A percentile compares a stretch with the other conserved stretches of the same genome.
Evolutionary conservation across 345 rosid genomes (phyloP).

Genomic region (Eucalyptus regnans): DNA sequence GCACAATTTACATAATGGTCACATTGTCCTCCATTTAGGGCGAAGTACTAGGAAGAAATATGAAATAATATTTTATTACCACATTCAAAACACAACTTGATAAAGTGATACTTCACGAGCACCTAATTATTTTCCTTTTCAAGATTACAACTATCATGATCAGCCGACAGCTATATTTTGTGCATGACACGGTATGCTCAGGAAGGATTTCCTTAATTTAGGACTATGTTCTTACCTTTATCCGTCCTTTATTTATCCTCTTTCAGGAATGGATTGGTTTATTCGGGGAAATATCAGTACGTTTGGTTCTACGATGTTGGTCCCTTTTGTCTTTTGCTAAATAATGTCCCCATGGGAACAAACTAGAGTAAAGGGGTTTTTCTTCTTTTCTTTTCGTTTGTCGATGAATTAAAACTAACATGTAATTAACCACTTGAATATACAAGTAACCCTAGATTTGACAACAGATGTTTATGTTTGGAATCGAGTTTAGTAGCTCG

Average conservation of each 20-base stretch:
- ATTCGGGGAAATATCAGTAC: neutral
- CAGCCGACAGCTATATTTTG: neutral
- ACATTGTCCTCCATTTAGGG: neutral
- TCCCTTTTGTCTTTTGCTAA: neutral
- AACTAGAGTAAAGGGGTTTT: neutral
- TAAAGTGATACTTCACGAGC: neutral
- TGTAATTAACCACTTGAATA: neutral
- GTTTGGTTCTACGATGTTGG: neutral
- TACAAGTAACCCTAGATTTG: neutral
- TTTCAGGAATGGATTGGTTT: neutral
- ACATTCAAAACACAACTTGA: neutral
- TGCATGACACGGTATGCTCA: neutral
- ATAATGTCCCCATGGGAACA: neutral
- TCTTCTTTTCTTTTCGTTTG: neutral
- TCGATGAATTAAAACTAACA: neutral
- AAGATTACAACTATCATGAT: neutral
- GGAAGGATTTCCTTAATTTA: neutral
- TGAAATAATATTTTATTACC: neutral
- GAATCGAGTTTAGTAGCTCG: neutral
- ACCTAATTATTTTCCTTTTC: neutral
- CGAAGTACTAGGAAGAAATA: neutral
- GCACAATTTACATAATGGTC: neutral
- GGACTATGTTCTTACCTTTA: neutral
- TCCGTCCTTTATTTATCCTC: neutral
- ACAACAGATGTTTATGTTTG: neutral